Evolutionary conservation across 129 eudicot genomes (phyloP).

Genomic region (Tagetes erecta): DNA sequence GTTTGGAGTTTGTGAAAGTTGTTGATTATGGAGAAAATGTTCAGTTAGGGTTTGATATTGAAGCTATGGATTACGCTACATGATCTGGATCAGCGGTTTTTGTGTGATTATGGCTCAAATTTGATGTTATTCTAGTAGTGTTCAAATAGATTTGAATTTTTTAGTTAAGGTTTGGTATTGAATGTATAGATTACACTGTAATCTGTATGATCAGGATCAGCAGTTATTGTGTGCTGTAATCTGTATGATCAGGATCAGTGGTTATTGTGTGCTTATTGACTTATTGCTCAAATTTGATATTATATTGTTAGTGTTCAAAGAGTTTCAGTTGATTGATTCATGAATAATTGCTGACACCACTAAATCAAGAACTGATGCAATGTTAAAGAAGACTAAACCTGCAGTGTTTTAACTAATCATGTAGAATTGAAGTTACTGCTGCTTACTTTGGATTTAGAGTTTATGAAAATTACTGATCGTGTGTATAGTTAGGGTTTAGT

Average conservation of each 20-base stretch:
- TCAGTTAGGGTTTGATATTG: not conserved
- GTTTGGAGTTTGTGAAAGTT: constrained; percentile 1
- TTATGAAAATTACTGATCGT: not conserved
- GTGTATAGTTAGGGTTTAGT: not conserved
- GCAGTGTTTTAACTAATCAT: constrained; percentile 50
- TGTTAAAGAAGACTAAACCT: constrained; percentile 60
- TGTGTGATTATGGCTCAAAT: not conserved
- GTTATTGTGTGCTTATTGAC: not conserved
- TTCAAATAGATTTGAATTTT: not conserved
- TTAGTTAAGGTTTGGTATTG: not conserved
- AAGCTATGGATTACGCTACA: not conserved
- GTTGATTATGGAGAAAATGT: not conserved
- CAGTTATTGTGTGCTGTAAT: not conserved
- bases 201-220: too few relatives aligned
- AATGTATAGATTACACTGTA: too few relatives aligned
- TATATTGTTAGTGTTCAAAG: not conserved
- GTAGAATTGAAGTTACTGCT: too few relatives aligned
- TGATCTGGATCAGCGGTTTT: not conserved
- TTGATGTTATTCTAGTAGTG: not conserved
- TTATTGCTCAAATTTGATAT: not conserved
- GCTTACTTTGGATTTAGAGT: too few relatives aligned
- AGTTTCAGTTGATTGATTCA: not conserved
- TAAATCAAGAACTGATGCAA: constrained; percentile 68
- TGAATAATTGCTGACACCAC: constrained; percentile 74
- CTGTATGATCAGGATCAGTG: not conserved